A percentile compares a stretch with the other conserved stretches of the same genome.
These are phyloP conservation scores for Andalucia godoyi DNA, from an alignment of 78 protist species.

Conservation along the genomic window DNA sequence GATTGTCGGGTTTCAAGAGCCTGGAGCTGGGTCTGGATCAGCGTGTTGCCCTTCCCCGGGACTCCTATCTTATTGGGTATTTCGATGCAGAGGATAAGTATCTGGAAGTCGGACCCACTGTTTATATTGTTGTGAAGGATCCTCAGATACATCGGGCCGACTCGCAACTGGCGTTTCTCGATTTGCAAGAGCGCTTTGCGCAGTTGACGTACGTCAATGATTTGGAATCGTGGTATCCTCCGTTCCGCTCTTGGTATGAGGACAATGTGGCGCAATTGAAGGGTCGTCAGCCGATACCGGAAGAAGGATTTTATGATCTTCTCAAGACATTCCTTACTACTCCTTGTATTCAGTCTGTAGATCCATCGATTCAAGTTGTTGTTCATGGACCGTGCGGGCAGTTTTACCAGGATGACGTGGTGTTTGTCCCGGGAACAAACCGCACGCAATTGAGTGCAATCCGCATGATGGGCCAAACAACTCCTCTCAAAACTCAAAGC, in stretches of 20 bases:
- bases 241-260: neutral
- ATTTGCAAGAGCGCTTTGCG: neutral
- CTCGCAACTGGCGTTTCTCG: neutral
- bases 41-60: conserved; percentile 41
- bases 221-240: neutral
- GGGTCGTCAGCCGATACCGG: neutral
- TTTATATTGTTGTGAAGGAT: conserved; percentile 44
- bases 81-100: conserved; percentile 9
- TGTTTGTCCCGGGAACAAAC: neutral
- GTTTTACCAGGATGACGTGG: neutral
- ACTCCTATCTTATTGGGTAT: conserved; percentile 42
- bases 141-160: neutral
- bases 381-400: neutral
- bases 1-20: neutral
- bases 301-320: neutral
- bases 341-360: neutral
- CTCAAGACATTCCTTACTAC: neutral
- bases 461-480: conserved; percentile 31
- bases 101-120: conserved; percentile 52
- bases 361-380: neutral
- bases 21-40: conserved; percentile 49
- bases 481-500: conserved; percentile 17
- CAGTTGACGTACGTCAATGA: neutral
- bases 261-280: neutral
- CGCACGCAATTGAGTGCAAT: conserved; percentile 8